A percentile compares a stretch with the other conserved stretches of the same genome.
Conservation (phyloP, 495 filamentous ascomycete species). For the Lineolata rhizophorae region DNA sequence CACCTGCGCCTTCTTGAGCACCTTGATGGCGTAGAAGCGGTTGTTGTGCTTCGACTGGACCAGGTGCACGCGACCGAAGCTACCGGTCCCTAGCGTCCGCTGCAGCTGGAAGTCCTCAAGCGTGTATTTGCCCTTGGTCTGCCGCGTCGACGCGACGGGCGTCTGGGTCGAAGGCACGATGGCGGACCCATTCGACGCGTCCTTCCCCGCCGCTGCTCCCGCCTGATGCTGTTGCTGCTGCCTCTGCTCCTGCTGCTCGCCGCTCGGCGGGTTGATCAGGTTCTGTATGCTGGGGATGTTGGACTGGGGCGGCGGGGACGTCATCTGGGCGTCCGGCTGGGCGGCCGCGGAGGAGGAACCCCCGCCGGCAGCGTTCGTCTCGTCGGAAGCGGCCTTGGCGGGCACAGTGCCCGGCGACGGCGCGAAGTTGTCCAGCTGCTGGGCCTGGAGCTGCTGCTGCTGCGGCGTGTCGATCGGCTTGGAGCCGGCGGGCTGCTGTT, state of each 20-base stretch:
- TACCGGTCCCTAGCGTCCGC: conserved; percentile 85
- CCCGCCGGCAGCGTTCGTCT: conserved; percentile 9
- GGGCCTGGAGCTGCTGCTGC: no score
- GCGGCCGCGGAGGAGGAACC: conserved; percentile 16
- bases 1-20: conserved; percentile 93
- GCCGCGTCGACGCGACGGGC: conserved; percentile 25
- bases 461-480: conserved; percentile 2
- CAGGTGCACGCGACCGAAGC: conserved; percentile 87
- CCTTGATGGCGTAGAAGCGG: conserved; percentile 94
- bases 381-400: conserved; percentile 6
- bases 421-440: no score
- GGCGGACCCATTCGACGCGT: conserved; percentile 8
- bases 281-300: conserved; percentile 49
- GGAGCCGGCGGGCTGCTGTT: conserved; percentile 7
- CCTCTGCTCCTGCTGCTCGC: conserved; percentile 8
- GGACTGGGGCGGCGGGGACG: conserved; percentile 23
- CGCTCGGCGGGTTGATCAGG: conserved; percentile 37
- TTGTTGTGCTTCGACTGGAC: conserved; percentile 95
- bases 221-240: conserved; percentile 9
- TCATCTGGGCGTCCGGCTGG: conserved; percentile 15
- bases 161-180: neutral
- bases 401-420: conserved; percentile 8
- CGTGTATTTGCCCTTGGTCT: conserved; percentile 96
- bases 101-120: conserved; percentile 70
- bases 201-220: neutral